Evolutionary conservation across 306 rosid species (phyloP), one percentile per base, ranked within the genome.

Genomic region (Luffa aegyptiaca): DNA sequence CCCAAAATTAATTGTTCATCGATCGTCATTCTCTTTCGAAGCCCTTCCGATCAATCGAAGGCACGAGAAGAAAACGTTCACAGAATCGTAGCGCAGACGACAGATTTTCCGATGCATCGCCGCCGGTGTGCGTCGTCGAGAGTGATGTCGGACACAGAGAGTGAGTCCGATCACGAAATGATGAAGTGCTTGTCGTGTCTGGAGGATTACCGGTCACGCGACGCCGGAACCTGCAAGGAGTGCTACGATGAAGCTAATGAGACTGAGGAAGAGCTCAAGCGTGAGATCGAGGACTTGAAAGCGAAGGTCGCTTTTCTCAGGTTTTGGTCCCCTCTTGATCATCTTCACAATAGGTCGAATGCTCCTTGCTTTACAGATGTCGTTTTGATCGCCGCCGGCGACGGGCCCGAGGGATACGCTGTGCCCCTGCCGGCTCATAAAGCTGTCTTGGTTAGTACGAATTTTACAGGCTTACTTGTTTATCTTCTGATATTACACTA

Each of bases 181-280:
- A 81, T 80, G 89, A 81, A 39, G 35, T 92, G 93, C 83, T 17
- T 85, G 1, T 92, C 93, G 13, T 90, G 93, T 79, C 74, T 26
- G 63, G 92, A 79, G 64, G 45, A 45, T 26, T 88, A 84, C 82
- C 79, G 78, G 37, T 45, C 82, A 1, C 75, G 56, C 5, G 84
- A 81, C 20, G 89, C 86, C 17, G 98, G 93, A 71, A 95, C 97
- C 35, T 91, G 98, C 90, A 89, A 78, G 78, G 92, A 83, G 84
- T 95, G 97, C 84, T 92, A 91, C 84, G 91, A 85, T 44, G 97
- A 92, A 83, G 96, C 93, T 75, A 90, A 91, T 83, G 97, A 90
- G 61, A 89, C 86, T 2, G 85, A 91, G 84, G 92, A 94, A 33
- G 96, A 90, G 81, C 90, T 88, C 79, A 91, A 90, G 84, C 85